Evolutionary conservation across 345 rosid genomes (phyloP), one percentile per base, ranked within the genome.

Genomic region (Camelina laxa): DNA sequence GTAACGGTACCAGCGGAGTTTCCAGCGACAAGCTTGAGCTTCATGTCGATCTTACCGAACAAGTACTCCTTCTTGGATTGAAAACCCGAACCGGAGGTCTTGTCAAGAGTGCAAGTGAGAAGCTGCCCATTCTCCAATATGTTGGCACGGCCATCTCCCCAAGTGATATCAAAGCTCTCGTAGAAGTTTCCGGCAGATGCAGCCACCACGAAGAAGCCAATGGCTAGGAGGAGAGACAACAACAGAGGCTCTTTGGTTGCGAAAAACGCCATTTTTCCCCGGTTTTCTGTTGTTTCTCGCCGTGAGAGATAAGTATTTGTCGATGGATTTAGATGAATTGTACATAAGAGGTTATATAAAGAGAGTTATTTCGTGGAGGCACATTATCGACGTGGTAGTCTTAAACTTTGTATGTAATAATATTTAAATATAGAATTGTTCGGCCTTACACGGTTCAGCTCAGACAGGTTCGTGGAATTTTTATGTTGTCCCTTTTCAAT

Each of bases 1-100:
- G 82, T 55, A 27, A 81, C 80, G 6, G 83, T 77, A 4, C 84
- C 82, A 49, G 84, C 82, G 3, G 84, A 78, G 71, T 87, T 82
- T 27, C 91, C 85, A 24, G 81, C 39, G 19, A 85, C 84, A 31
- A 87, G 88, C 66, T 85, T 87, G 68, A 87, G 72, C 49, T 80
- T 82, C 81, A 81, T 77, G 50, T 83, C 82, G 44, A 85, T 67
- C 79, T 80, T 81, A 39, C 85, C 82, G 30, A 41, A 83, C 14
- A 85, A 41, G 56, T 65, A 85, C 36, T 81, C 83, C 13, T 76
- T 77, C 74, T 80, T 81, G 69, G 88, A 85, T 42, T 72, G 75
- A 36, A 85, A 81, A 2, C 88, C 88, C 0, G 87, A 83, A 42
- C 88, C 88, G n/a, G 84, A 79, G 12, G 0, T 17, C 60, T 81